Base-by-base conservation (phyloP, 805 yeast genomes). In the Candida mattraensis region DNA sequence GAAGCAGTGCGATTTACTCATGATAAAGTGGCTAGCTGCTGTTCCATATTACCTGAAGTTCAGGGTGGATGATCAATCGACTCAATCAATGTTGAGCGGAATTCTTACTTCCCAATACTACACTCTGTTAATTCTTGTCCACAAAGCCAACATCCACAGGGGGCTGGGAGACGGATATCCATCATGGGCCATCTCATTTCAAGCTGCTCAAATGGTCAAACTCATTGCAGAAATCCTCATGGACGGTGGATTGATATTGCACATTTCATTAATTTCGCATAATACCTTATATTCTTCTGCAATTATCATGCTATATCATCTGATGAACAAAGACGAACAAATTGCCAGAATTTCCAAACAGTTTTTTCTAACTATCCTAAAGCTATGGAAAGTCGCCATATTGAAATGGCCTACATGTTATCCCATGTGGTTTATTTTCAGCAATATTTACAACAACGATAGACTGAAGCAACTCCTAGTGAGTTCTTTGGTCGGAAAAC, bases 171-270 rank as follows among this genome's bases (percentile, higher is more conserved):
- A 53, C 25, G 30, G 33, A 12, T 54, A 54, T 29, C 87, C 87
- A 3, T 76, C 85, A 3, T 79, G 87, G 83, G 85, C 87, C 4
- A 83, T 84, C 33, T 82, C 88, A 2, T 85, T 84, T 64, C 87
- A 82, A 58, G 87, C 91, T 1, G 85, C 88, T 1, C 76, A 84
- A 49, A 80, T 82, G 79, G 78, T 84, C 40, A 73, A 82, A 9
- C 67, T 76, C 31, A 80, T 83, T 35, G 64, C 76, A 22, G 80
- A 79, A 34, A 76, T 73, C 36, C 48, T 83, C 42, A 56, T 69
- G 19, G 72, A 70, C 27, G 82, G 70, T 69, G 48, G 79, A 76
- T 20, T 79, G 77, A 51, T 54, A n/a, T 20, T 32, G 5, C 44
- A 47, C 24, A 45, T 42, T n/a, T 44, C 72, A 72, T 24, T 63